Base-by-base conservation (phyloP, 2,329 filamentous ascomycete genomes). In the Aspergillus clavatus region DNA sequence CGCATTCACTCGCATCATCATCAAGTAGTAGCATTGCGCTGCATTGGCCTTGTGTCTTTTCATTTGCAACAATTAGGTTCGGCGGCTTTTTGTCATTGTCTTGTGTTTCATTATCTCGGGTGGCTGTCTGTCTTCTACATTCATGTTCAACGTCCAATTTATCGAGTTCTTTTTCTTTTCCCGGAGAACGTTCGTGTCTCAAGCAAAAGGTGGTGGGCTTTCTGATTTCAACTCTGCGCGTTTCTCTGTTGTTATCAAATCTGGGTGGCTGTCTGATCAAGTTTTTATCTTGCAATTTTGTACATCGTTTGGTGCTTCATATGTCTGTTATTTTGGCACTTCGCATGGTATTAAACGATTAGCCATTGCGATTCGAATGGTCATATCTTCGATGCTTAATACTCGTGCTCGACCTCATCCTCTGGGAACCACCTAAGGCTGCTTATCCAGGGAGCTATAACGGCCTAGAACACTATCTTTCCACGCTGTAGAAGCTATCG, bases 191-290 rank as follows among this genome's bases (percentile, higher is more conserved):
- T 37, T 16, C 7, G 23, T 26, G 14, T 40, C 16, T 40, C 7
- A 26, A 26, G 18, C 19, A 35, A 35, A 39, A 46, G 48, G 46
- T 39, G 53, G 53, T 45, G 29, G 48, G 45, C 38, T 46, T 45
- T 40, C 46, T 36, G 43, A 24, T 46, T 26, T 44, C 43, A 38
- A 44, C 39, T 40, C 42, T 43, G 36, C 48, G 19, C 44, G 46
- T 46, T 46, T 51, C 35, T 54, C 29, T 42, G 40, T 29, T 45
- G 36, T 55, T 56, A 39, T 59, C 49, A 51, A 50, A 56, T 45
- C 48, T 65, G 65, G 63, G 62, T 64, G 65, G 65, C 61, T 68
- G 65, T 68, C 60, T 69, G 66, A 67, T 68, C 60, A 67, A 52
- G 45, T 52, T 48, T 48, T 47, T 38, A 45, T 44, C 23, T 40